phyloP scores from a whole-genome alignment of 768 basidiomycete species.

The Termitomyces sp. region DNA sequence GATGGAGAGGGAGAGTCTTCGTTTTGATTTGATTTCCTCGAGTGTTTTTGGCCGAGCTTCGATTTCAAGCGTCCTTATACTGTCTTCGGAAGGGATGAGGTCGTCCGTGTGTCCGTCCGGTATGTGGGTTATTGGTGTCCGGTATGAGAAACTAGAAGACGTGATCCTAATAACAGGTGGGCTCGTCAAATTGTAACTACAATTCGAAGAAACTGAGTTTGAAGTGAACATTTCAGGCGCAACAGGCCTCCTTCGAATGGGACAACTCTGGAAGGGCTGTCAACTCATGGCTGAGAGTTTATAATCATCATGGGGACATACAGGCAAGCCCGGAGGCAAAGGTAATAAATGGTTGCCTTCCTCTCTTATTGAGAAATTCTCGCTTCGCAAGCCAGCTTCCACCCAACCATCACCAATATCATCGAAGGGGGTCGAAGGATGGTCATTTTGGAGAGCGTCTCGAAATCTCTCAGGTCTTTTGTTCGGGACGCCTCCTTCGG shows the following conservation, averaged over 20 bases:
- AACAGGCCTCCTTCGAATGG: slow-evolving; percentile 12
- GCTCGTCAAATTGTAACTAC: not conserved
- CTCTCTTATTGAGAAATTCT: not conserved
- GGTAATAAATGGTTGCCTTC: slow-evolving; percentile 4
- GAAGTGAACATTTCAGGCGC: slow-evolving; percentile 17
- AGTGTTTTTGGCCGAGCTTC: slow-evolving; percentile 26
- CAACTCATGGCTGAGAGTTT: not conserved
- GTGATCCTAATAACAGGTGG: slow-evolving; percentile 17
- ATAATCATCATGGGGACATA: slow-evolving; percentile 5
- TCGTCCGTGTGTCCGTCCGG: not conserved
- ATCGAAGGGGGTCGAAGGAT: not conserved
- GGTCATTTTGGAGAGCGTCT: not conserved
- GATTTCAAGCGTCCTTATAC: slow-evolving; percentile 1
- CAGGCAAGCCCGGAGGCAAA: slow-evolving; percentile 24
- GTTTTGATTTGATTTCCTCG: slow-evolving; percentile 33
- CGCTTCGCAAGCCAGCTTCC: not conserved
- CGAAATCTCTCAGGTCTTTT: not conserved
- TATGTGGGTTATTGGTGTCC: not conserved
- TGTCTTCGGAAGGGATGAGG: not conserved
- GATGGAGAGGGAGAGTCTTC: slow-evolving; percentile 32
- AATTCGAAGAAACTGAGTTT: not conserved
- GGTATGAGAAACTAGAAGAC: slow-evolving; percentile 16
- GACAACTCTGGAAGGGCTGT: slow-evolving; percentile 5
- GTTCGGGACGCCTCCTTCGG: not conserved
- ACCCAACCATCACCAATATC: not conserved